These are phyloP conservation scores for Colletotrichum magnum DNA, from an alignment of 2,329 filamentous ascomycete species.

Conservation along the genomic window DNA sequence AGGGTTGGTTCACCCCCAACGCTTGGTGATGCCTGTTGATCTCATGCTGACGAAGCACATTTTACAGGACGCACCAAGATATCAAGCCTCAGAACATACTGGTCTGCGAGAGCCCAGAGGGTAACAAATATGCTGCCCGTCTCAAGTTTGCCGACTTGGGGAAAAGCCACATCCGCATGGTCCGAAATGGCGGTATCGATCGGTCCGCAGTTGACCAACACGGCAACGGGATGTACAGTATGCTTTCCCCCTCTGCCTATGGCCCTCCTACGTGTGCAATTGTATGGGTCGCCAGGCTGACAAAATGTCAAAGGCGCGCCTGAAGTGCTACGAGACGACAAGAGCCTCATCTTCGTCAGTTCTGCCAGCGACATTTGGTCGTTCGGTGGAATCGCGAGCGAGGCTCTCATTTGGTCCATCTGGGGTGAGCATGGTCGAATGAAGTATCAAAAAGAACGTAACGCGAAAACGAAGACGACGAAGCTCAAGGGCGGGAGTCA, in stretches of 20 bases:
- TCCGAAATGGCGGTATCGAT: neutral
- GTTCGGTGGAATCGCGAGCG: neutral
- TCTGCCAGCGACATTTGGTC: neutral
- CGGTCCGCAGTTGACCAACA: neutral
- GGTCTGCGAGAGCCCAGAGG: neutral
- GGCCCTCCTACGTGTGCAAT: too few relatives aligned
- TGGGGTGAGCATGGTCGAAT: neutral
- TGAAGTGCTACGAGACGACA: neutral
- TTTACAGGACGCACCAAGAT: conserved; percentile 12
- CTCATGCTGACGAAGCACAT: neutral
- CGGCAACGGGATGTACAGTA: conserved; percentile 28
- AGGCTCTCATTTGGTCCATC: neutral
- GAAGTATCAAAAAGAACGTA: neutral
- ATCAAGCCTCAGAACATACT: conserved; percentile 23
- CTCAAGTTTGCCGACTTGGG: conserved; percentile 28
- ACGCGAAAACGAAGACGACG: neutral
- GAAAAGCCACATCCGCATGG: neutral
- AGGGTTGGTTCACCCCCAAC: neutral
- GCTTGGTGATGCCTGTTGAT: neutral
- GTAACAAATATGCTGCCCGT: neutral
- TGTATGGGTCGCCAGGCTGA: neutral
- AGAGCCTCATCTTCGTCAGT: neutral
- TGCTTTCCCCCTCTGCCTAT: too few relatives aligned
- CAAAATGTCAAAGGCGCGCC: neutral
- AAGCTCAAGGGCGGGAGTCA: neutral